Evolutionary conservation across 73 alveolate species (phyloP).

Genomic region (Paramecium octaurelia): DNA sequence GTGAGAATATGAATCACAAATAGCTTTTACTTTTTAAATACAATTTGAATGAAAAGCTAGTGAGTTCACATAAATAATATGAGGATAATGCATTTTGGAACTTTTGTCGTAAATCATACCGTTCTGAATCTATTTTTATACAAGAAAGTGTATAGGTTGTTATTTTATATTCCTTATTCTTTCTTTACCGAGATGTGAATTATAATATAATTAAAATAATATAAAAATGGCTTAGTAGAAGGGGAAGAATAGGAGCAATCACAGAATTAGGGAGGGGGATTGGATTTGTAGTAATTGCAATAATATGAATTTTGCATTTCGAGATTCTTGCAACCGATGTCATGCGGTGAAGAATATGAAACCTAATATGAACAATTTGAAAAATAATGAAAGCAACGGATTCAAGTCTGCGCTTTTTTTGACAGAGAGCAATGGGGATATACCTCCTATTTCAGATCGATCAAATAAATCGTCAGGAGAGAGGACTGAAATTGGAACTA

Average conservation of each 20-base stretch:
- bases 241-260: background rate
- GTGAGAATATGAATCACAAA: too few relatives aligned
- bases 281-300: constrained; percentile 67
- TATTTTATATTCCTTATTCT: too few relatives aligned
- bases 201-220: background rate
- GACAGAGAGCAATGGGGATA: constrained; percentile 34
- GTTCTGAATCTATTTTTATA: too few relatives aligned
- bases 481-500: background rate
- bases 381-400: background rate
- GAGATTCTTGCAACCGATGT: constrained; percentile 70
- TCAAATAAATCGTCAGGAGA: background rate
- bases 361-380: background rate
- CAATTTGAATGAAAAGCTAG: too few relatives aligned
- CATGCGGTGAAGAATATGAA: background rate
- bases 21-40: too few relatives aligned
- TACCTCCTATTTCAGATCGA: background rate
- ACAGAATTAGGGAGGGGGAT: constrained; percentile 58
- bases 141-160: too few relatives aligned
- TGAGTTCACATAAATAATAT: too few relatives aligned
- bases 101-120: too few relatives aligned
- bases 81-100: too few relatives aligned
- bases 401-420: constrained; percentile 23
- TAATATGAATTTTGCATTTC: constrained; percentile 69
- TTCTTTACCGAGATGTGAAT: background rate
- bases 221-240: background rate